phyloP scores from a whole-genome alignment of 2,329 filamentous ascomycete genomes.

The Clonostachys sp. region DNA sequence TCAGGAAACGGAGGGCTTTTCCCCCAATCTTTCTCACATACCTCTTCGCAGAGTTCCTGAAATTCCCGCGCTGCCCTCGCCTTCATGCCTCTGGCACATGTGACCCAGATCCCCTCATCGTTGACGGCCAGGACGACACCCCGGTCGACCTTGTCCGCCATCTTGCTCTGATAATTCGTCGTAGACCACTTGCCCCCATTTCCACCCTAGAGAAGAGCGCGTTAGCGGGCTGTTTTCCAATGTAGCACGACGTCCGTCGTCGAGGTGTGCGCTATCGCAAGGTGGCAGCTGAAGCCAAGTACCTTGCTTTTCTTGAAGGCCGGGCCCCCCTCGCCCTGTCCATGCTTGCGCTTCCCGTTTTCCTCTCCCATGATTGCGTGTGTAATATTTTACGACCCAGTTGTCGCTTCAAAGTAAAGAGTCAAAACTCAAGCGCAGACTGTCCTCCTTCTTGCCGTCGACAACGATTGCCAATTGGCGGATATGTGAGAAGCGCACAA shows the following conservation, averaged over 20 bases:
- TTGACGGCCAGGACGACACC: constrained; percentile 56
- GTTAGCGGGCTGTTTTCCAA: neutral
- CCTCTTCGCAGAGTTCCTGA: constrained; percentile 60
- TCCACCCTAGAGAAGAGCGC: neutral
- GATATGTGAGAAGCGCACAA: too few relatives aligned
- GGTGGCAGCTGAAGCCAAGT: constrained; percentile 4
- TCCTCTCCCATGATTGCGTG: neutral
- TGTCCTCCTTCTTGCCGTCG: too few relatives aligned
- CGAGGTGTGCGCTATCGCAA: neutral
- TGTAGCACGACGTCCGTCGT: neutral
- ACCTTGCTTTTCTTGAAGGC: constrained; percentile 36
- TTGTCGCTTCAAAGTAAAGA: too few relatives aligned
- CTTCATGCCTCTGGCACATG: constrained; percentile 69
- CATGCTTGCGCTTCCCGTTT: constrained; percentile 27
- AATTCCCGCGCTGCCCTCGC: constrained; percentile 66
- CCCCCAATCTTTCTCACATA: constrained; percentile 23
- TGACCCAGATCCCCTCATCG: constrained; percentile 73
- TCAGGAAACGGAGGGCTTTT: neutral
- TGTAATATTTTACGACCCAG: too few relatives aligned
- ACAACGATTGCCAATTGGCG: too few relatives aligned
- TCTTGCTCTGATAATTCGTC: constrained; percentile 49
- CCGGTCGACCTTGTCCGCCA: constrained; percentile 30
- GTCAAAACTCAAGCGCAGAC: too few relatives aligned
- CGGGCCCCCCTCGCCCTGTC: constrained; percentile 15
- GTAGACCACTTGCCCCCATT: constrained; percentile 54